phyloP scores from a whole-genome alignment of 2,329 filamentous ascomycete genomes.

The Trichoderma brevicompactum region DNA sequence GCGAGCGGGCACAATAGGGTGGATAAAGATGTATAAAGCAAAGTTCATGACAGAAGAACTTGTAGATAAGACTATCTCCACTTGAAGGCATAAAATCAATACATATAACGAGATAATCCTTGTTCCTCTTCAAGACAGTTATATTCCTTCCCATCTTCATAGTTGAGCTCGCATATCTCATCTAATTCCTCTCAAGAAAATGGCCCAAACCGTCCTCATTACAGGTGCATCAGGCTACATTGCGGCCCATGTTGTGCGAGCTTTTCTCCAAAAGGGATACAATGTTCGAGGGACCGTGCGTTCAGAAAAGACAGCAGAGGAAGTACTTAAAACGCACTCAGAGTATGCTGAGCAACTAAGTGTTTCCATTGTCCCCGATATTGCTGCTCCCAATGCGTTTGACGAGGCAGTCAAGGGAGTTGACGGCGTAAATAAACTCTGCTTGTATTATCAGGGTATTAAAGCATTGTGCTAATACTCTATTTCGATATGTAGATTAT shows the following conservation, averaged over 20 bases:
- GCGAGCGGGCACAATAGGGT: no score
- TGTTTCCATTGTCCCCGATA: conserved; percentile 2
- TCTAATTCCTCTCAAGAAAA: neutral
- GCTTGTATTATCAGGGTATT: accelerated
- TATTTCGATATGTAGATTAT: neutral
- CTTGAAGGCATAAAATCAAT: no score
- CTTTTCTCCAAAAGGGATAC: conserved; percentile 2
- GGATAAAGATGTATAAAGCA: no score
- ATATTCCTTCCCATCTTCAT: neutral
- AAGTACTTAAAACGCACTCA: neutral
- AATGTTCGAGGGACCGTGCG: neutral
- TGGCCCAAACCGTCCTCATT: conserved; percentile 9
- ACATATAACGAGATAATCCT: no score
- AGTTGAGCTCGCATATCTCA: neutral
- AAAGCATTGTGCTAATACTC: neutral
- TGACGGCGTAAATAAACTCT: neutral
- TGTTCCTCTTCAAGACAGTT: neutral
- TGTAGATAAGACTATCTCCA: no score
- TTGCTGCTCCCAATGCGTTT: neutral
- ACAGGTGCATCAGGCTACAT: conserved; percentile 13
- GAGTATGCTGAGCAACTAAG: neutral
- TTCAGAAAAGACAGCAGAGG: neutral
- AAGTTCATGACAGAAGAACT: no score
- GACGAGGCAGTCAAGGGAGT: conserved; percentile 10
- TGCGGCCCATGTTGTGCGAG: neutral